Evolutionary conservation across 192 early-diverging fungal species (phyloP).

Genomic region (Coemansia sp.): DNA sequence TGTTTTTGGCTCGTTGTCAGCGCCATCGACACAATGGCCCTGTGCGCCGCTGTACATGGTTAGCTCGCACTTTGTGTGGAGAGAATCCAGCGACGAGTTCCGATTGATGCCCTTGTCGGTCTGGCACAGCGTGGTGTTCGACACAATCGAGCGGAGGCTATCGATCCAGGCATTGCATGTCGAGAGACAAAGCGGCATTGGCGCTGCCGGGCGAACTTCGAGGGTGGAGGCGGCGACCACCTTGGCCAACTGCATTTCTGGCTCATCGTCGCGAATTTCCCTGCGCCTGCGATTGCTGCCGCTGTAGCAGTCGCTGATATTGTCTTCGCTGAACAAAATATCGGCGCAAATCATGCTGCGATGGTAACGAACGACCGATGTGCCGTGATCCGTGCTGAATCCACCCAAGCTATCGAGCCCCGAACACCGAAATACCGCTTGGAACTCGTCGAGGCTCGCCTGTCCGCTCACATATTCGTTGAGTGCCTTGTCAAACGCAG

Average conservation of each 20-base stretch:
- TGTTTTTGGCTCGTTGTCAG: constrained; percentile 51
- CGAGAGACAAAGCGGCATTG: constrained; percentile 41
- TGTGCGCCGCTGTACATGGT: constrained; percentile 26
- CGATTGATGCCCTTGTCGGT: constrained; percentile 45
- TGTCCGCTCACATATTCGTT: constrained; percentile 52
- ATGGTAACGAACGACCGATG: constrained; percentile 46
- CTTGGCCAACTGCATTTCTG: constrained; percentile 33
- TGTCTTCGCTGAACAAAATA: constrained; percentile 43
- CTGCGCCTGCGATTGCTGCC: constrained; percentile 15
- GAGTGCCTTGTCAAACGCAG: constrained; percentile 50
- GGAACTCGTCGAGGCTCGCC: constrained; percentile 50
- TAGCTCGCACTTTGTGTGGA: constrained; percentile 46
- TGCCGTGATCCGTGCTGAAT: constrained; percentile 46
- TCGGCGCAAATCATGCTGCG: constrained; percentile 56
- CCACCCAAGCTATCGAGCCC: constrained; percentile 52
- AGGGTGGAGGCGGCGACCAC: constrained; percentile 30
- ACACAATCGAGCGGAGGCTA: constrained; percentile 39
- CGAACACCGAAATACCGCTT: constrained; percentile 51
- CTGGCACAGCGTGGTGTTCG: constrained; percentile 47
- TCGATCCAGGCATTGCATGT: constrained; percentile 50
- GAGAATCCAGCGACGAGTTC: constrained; percentile 33
- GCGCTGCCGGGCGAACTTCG: constrained; percentile 14
- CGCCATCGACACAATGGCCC: constrained; percentile 42
- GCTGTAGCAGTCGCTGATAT: constrained; percentile 47
- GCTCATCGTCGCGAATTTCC: constrained; percentile 6